These are phyloP conservation scores for Pseudotsuga menziesii DNA, from an alignment of 75 land plant genomes.

Conservation along the genomic window DNA sequence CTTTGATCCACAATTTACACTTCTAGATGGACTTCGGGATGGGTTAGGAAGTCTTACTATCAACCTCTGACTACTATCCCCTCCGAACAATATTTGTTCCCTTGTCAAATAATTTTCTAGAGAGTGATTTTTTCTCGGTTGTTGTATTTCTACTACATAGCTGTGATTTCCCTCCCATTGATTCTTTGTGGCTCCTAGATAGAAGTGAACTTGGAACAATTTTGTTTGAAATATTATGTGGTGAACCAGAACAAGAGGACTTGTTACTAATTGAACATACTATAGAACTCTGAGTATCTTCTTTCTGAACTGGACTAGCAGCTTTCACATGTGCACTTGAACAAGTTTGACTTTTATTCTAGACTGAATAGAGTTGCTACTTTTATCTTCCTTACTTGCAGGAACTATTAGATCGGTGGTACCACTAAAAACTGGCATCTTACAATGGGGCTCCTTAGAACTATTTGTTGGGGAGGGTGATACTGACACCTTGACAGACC, in stretches of 20 bases:
- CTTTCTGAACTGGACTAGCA: conserved; percentile 42
- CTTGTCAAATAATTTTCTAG: conserved; percentile 27
- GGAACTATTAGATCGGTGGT: conserved; percentile 21
- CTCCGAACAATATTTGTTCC: conserved; percentile 19
- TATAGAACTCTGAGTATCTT: conserved; percentile 59
- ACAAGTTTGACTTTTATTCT: conserved; percentile 69
- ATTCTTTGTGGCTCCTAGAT: conserved; percentile 51
- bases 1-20: conserved; percentile 40
- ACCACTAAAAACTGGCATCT: conserved; percentile 14
- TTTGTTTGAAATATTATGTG: conserved; percentile 33
- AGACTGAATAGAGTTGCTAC: conserved; percentile 87
- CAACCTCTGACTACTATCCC: conserved; percentile 51
- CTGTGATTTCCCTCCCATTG: conserved; percentile 26
- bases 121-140: conserved; percentile 29
- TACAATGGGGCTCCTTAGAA: conserved; percentile 29
- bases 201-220: conserved; percentile 18
- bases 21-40: conserved; percentile 60
- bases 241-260: conserved; percentile 22
- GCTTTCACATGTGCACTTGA: conserved; percentile 60
- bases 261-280: conserved; percentile 42
- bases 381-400: conserved; percentile 65
- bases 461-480: conserved; percentile 13
- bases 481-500: conserved; percentile 13
- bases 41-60: conserved; percentile 86
- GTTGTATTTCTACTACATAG: conserved; percentile 26